These are phyloP conservation scores for Boletellus emodensis DNA, from an alignment of 768 basidiomycete genomes.

Conservation along the genomic window DNA sequence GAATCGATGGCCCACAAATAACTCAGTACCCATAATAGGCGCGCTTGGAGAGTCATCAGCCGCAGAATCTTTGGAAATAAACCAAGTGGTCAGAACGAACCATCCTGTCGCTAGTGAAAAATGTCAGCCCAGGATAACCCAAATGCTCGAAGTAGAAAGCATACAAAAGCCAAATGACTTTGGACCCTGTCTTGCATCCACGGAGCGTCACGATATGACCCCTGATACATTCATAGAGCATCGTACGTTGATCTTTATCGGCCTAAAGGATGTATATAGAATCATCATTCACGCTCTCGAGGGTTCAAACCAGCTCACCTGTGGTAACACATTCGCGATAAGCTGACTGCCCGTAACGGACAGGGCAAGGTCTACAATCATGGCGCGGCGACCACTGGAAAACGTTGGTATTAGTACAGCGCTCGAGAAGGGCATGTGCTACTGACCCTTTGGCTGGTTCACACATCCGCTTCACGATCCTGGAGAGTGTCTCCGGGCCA, in stretches of 20 bases:
- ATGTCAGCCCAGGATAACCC: background rate
- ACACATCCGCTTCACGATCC: conserved; percentile 77
- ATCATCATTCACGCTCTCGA: conserved; percentile 5
- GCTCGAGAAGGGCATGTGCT: background rate
- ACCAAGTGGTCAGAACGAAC: conserved; percentile 25
- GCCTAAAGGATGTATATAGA: conserved; percentile 42
- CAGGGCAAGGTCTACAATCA: conserved; percentile 82
- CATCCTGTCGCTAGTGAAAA: conserved; percentile 53
- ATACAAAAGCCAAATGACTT: conserved; percentile 87
- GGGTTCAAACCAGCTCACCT: conserved; percentile 39
- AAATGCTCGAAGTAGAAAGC: conserved; percentile 13
- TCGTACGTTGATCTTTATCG: conserved; percentile 79
- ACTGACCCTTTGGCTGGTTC: conserved; percentile 76
- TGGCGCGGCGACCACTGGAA: conserved; percentile 66
- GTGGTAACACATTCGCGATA: conserved; percentile 77
- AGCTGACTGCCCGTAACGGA: conserved; percentile 83
- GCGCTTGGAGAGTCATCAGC: conserved; percentile 37
- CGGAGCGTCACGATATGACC: conserved; percentile 88
- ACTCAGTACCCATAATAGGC: conserved; percentile 60
- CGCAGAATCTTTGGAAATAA: conserved; percentile 5
- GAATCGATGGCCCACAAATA: conserved; percentile 1
- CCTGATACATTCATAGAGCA: conserved; percentile 80
- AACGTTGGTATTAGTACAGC: conserved; percentile 18
- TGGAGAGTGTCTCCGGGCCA: conserved; percentile 69
- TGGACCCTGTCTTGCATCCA: conserved; percentile 87